phyloP scores from a whole-genome alignment of 2,329 filamentous ascomycete genomes.

The Coniella lustricola region DNA sequence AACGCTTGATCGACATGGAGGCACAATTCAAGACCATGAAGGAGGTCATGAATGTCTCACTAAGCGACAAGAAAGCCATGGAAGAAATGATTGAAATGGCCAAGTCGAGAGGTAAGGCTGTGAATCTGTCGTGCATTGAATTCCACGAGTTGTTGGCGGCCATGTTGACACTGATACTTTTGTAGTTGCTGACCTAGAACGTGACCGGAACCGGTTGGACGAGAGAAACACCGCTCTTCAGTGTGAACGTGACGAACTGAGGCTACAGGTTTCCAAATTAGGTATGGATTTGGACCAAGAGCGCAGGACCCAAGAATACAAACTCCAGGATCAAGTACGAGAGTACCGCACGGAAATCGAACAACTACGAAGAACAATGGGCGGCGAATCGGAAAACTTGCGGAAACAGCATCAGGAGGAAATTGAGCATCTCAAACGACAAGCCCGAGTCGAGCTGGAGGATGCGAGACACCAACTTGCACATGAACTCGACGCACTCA shows the following conservation, averaged over 20 bases:
- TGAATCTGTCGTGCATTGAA: neutral
- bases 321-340: slow-evolving; percentile 47
- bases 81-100: slow-evolving; percentile 70
- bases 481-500: slow-evolving; percentile 60
- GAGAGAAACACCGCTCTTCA: slow-evolving; percentile 46
- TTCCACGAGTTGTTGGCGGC: neutral
- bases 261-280: slow-evolving; percentile 38
- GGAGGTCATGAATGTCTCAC: slow-evolving; percentile 62
- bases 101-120: slow-evolving; percentile 64
- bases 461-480: slow-evolving; percentile 47
- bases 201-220: slow-evolving; percentile 38
- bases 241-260: slow-evolving; percentile 51
- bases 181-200: slow-evolving; percentile 42
- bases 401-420: slow-evolving; percentile 60
- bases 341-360: slow-evolving; percentile 51
- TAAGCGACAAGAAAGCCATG: slow-evolving; percentile 59
- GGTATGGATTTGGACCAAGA: slow-evolving; percentile 35
- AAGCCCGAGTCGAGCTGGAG: slow-evolving; percentile 57
- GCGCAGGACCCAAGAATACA: slow-evolving; percentile 39
- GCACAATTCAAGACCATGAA: slow-evolving; percentile 64
- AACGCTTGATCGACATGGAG: slow-evolving; percentile 70
- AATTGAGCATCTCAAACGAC: slow-evolving; percentile 55
- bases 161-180: neutral
- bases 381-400: slow-evolving; percentile 50
- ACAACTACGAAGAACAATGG: slow-evolving; percentile 42